A percentile compares a stretch with the other conserved stretches of the same genome.
phyloP scores from a whole-genome alignment of 768 basidiomycete genomes.

The Boletus pseudo-olivaceus region DNA sequence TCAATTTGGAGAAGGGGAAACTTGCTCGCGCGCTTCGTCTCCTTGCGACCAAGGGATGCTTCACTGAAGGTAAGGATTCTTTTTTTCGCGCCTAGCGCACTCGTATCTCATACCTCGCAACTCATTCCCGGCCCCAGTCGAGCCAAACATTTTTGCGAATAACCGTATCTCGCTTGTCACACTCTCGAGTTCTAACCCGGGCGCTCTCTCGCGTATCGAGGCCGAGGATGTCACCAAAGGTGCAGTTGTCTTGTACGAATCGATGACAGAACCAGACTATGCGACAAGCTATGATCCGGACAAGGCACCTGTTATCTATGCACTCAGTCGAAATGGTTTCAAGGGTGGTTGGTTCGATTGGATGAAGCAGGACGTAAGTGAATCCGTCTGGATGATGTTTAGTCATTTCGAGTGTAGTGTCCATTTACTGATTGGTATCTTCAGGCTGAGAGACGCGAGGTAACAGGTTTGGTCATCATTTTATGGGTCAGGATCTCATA shows the following conservation, averaged over 20 bases:
- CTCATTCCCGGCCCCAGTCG: conserved; percentile 14
- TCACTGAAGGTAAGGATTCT: conserved; percentile 26
- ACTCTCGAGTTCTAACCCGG: conserved; percentile 9
- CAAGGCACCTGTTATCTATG: conserved; percentile 20
- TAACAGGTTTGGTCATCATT: not conserved
- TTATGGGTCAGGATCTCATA: not conserved
- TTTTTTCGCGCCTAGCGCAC: not conserved
- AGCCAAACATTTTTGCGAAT: conserved; percentile 29
- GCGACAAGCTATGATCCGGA: conserved; percentile 22
- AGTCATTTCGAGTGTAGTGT: not conserved
- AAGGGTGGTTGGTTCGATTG: conserved; percentile 22
- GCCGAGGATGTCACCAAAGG: conserved; percentile 11
- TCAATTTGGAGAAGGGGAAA: conserved; percentile 26
- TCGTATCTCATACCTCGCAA: not conserved
- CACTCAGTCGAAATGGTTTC: conserved; percentile 14
- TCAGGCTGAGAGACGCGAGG: conserved; percentile 16
- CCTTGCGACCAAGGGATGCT: conserved; percentile 30
- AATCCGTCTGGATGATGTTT: not conserved
- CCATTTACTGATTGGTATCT: not conserved
- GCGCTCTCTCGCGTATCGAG: conserved; percentile 6
- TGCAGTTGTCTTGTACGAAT: conserved; percentile 21
- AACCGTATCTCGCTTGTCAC: conserved; percentile 33
- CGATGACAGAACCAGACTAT: conserved; percentile 24
- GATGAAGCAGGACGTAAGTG: conserved; percentile 21
- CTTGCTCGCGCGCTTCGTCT: conserved; percentile 29